These are phyloP conservation scores for Rhynchospora tenuis DNA, from an alignment of 176 grass and related monocot genomes.

Conservation along the genomic window DNA sequence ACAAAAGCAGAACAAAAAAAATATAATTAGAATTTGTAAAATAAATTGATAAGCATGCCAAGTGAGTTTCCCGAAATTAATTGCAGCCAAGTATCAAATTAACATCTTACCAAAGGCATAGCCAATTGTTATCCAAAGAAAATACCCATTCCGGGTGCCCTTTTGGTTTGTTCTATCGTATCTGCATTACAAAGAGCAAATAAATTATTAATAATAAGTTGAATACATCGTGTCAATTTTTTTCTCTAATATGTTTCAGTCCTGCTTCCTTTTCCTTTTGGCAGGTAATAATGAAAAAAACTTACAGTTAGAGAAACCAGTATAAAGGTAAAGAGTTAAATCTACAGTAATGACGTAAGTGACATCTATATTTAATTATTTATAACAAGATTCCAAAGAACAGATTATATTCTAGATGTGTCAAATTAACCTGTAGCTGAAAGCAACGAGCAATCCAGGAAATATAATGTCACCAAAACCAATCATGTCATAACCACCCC, in stretches of 20 bases:
- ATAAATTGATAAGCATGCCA: background rate
- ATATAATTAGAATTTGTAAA: background rate
- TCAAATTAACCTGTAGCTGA: conserved; percentile 72
- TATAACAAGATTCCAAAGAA: background rate
- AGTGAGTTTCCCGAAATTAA: background rate
- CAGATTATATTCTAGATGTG: conserved; percentile 10
- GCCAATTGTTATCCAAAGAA: conserved; percentile 77
- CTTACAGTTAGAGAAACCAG: background rate
- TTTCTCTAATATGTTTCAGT: background rate
- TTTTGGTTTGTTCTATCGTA: conserved; percentile 80
- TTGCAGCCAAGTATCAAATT: background rate
- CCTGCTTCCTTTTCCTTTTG: background rate
- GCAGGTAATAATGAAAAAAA: background rate
- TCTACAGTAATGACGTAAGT: background rate
- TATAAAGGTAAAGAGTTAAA: background rate
- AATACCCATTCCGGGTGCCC: conserved; percentile 74
- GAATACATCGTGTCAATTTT: background rate
- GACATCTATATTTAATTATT: background rate
- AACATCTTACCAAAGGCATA: conserved; percentile 72
- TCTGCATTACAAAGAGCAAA: conserved; percentile 30
- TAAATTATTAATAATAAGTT: background rate
- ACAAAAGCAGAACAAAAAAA: conserved; percentile 12
- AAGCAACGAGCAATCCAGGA: conserved; percentile 89
- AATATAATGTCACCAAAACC: conserved; percentile 98
- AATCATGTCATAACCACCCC: conserved; percentile 99